Base-by-base conservation (phyloP, 306 rosid species). In the Vicia sativa region DNA sequence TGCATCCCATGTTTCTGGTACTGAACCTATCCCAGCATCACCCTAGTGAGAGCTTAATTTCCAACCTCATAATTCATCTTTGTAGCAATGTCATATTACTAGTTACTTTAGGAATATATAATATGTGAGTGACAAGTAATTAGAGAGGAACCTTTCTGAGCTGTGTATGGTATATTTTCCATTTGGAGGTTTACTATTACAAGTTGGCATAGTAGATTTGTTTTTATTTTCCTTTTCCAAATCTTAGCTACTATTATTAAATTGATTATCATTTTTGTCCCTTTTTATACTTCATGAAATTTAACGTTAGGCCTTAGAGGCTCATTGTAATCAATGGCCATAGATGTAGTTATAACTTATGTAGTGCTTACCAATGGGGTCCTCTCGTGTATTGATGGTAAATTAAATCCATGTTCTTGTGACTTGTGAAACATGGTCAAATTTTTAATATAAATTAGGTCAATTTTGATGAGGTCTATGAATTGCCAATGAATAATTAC, bases 1-100 rank as follows among this genome's bases (percentile, higher is more conserved):
- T 29, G 87, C 82, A 19, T 93, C 97, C 39, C 91, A 88, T 8
- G 73, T 84, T 79, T 90, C 97, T 26, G 97, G 91, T 53, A 64
- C 86, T 7, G 97, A 93, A 37, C 78, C 89, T 6, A 58, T 72
- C 81, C 84, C 90, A 0, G 75, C 80, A 68, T 88, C 98, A 41
- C 96, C 96, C 66, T 93, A 77, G 79, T 66, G 60, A 78, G 62
- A 75, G 50, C 73, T 46, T 56, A 23, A 26, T 71, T 53, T 62
- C 56, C 72, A 64, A 19, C 70, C 72, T 38, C 59, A 64, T 81
- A 29, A 61, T 74, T 76, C 83, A 70, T 64, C 83, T 73, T 57
- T 75, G 84, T 77, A 81, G 85, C 90, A 60, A 79, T 66, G 71
- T 74, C 58, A 85, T 69, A 68, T 74, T 82, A 70, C 73, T 74